Percentiles rank a stretch among this genome's conserved stretches.
These are phyloP conservation scores for Stylosanthes scabra DNA, from an alignment of 331 rosid species.

Conservation along the genomic window DNA sequence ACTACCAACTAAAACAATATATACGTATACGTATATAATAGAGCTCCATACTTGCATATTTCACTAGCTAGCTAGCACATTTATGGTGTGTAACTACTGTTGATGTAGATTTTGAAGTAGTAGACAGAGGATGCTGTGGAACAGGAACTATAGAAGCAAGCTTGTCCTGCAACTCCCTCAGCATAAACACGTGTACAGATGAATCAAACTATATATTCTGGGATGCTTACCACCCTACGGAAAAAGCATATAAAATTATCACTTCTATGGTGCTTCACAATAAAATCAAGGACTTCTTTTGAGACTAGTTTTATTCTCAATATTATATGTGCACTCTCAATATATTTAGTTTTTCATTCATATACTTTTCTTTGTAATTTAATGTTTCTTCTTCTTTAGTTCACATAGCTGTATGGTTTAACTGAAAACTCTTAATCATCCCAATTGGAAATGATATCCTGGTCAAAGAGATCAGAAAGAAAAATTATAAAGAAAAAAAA, in stretches of 20 bases:
- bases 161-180: conserved; percentile 52
- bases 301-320: neutral
- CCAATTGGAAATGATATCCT: neutral
- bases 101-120: conserved; percentile 63
- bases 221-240: conserved; percentile 79
- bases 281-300: conserved; percentile 51
- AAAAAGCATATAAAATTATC: conserved; percentile 47
- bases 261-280: conserved; percentile 15
- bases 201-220: conserved; percentile 62
- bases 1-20: neutral
- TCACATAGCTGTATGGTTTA: neutral
- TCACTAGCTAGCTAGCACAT: too few species aligned
- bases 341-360: neutral
- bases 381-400: neutral
- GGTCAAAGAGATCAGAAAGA: neutral
- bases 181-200: conserved; percentile 44
- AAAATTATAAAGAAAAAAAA: neutral
- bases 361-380: neutral
- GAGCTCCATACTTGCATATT: too few species aligned
- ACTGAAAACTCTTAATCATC: neutral
- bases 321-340: too few species aligned
- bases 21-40: too few species aligned
- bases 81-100: neutral
- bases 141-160: conserved; percentile 62
- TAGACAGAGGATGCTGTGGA: conserved; percentile 73